Evolutionary conservation across 257 asterid species (phyloP).

Genomic region (Nemophila menziesii): DNA sequence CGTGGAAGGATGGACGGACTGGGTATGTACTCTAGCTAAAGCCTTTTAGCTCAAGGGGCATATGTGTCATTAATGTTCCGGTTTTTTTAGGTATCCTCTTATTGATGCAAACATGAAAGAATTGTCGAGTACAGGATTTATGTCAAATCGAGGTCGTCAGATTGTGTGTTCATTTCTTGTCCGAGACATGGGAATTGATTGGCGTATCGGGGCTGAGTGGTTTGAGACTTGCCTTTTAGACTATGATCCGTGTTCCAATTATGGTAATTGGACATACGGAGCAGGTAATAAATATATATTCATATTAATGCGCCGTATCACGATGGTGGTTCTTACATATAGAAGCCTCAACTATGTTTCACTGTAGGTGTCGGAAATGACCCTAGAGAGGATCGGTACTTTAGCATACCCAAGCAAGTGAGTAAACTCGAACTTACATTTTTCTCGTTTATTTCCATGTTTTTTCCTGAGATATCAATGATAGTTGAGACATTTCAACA

Average conservation of each 20-base stretch:
- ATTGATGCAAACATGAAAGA: constrained; percentile 94
- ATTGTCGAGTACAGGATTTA: constrained; percentile 70
- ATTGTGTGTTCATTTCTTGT: constrained; percentile 95
- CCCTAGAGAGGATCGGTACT: constrained; percentile 92
- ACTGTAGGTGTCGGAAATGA: constrained; percentile 81
- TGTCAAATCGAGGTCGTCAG: constrained; percentile 97
- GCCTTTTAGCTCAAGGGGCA: background rate
- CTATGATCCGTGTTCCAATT: constrained; percentile 92
- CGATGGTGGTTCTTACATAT: background rate
- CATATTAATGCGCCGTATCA: background rate
- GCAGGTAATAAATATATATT: too few species aligned
- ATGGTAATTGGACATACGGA: constrained; percentile 95
- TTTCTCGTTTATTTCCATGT: background rate
- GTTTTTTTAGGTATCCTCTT: constrained; percentile 66
- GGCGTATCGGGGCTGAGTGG: constrained; percentile 99
- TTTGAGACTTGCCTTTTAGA: constrained; percentile 89
- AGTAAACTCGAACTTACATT: constrained; percentile 5
- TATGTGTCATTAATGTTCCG: background rate
- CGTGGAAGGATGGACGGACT: constrained; percentile 73
- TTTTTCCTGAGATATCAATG: too few species aligned
- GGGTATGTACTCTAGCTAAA: constrained; percentile 36
- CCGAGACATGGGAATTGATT: constrained; percentile 92
- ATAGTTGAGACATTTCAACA: background rate
- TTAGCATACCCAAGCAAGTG: constrained; percentile 95
- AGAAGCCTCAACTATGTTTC: background rate